A percentile compares a stretch with the other conserved stretches of the same genome.
These are phyloP conservation scores for Rhizoctonia solani DNA, from an alignment of 1,284 basidiomycete species.

Conservation along the genomic window DNA sequence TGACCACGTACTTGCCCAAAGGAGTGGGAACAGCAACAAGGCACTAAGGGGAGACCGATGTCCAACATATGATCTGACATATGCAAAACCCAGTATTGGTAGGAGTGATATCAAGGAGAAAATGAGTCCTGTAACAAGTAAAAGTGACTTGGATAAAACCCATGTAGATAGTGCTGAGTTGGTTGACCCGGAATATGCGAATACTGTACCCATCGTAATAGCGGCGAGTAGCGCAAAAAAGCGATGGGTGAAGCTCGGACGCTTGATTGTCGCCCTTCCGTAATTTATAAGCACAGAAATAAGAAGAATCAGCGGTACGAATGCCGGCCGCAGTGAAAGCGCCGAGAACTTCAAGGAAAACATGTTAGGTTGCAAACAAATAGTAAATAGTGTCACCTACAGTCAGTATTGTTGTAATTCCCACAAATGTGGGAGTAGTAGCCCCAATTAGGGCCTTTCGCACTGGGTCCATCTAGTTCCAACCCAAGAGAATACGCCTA, in stretches of 20 bases:
- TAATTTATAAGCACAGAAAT: conserved; percentile 17
- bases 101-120: conserved; percentile 22
- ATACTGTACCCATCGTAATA: conserved; percentile 30
- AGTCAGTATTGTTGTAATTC: background rate
- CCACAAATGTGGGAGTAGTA: conserved; percentile 12
- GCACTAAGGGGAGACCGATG: conserved; percentile 6
- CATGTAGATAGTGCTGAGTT: conserved; percentile 42
- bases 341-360: no score
- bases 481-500: no score
- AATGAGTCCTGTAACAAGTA: conserved; percentile 48
- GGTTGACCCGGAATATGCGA: conserved; percentile 20
- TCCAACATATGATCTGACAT: background rate
- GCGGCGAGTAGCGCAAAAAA: conserved; percentile 15
- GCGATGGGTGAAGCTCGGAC: background rate
- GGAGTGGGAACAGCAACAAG: conserved; percentile 60
- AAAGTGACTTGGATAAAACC: conserved; percentile 49
- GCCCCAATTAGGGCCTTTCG: background rate
- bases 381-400: no score
- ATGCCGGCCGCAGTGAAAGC: conserved; percentile 23
- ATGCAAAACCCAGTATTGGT: conserved; percentile 9
- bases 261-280: background rate
- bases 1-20: conserved; percentile 68
- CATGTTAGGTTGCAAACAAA: no score
- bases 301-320: conserved; percentile 28
- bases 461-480: background rate